Conservation (phyloP, 306 rosid genomes). For the Casuarina glauca region DNA sequence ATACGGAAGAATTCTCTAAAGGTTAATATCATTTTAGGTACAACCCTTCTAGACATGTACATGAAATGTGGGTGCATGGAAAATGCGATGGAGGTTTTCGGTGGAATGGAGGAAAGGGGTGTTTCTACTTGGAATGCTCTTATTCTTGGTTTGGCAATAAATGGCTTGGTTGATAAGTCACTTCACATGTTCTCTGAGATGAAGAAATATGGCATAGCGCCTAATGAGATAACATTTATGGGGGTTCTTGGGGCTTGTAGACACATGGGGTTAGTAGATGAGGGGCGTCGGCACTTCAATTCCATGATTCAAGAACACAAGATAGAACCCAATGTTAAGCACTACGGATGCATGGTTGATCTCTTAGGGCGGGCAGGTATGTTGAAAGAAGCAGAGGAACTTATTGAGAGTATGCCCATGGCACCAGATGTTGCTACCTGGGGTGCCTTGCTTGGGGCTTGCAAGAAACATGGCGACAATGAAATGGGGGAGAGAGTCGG, state of each 20-base stretch:
- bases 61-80: constrained; percentile 80
- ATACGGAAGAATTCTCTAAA: constrained; percentile 45
- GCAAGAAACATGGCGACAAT: constrained; percentile 62
- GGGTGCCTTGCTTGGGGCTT: constrained; percentile 90
- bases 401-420: constrained; percentile 73
- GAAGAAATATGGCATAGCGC: constrained; percentile 45
- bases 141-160: constrained; percentile 77
- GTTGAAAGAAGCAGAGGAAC: constrained; percentile 80
- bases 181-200: constrained; percentile 58
- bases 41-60: constrained; percentile 55
- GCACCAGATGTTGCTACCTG: constrained; percentile 74
- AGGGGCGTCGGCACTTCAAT: constrained; percentile 63
- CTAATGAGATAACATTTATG: constrained; percentile 83
- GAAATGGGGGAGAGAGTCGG: constrained; percentile 78
- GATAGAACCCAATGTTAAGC: constrained; percentile 71
- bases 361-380: constrained; percentile 83
- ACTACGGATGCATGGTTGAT: constrained; percentile 88
- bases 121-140: constrained; percentile 87
- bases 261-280: constrained; percentile 80
- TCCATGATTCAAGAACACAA: constrained; percentile 62
- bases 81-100: constrained; percentile 60
- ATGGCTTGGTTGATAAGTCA: constrained; percentile 65
- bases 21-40: constrained; percentile 39
- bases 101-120: constrained; percentile 54
- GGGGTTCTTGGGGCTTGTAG: constrained; percentile 90